Conservation (phyloP, 306 rosid species). For the Macrotyloma uniflorum region DNA sequence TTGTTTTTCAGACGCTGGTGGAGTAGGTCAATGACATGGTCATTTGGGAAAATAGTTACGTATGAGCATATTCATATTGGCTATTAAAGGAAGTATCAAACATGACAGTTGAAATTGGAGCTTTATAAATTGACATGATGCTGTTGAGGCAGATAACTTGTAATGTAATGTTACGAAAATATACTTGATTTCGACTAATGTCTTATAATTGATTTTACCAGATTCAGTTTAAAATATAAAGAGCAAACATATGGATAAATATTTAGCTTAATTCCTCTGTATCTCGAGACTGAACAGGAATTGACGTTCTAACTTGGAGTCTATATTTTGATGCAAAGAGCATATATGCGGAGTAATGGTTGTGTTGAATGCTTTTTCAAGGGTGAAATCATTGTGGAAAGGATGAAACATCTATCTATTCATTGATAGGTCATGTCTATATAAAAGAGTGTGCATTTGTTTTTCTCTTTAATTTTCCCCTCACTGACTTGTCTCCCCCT, state of each 20-base stretch:
- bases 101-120: not conserved
- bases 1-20: not conserved
- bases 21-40: not conserved
- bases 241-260: not conserved
- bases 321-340: too few species aligned
- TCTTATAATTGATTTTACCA: not conserved
- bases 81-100: not conserved
- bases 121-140: not conserved
- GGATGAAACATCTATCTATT: not conserved
- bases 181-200: constrained; percentile 20
- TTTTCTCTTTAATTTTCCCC: not conserved
- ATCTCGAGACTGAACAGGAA: not conserved
- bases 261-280: not conserved
- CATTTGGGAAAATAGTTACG: not conserved
- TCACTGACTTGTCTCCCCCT: not conserved
- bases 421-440: not conserved
- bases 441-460: not conserved
- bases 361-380: too few species aligned
- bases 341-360: too few species aligned
- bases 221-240: constrained; percentile 14
- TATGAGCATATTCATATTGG: not conserved
- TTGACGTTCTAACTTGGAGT: constrained; percentile 8
- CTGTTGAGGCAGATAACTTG: not conserved
- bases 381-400: constrained; percentile 19
- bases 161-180: not conserved